phyloP scores from a whole-genome alignment of 192 early-diverging fungal species.

The Jimgerdemannia flammicorona region DNA sequence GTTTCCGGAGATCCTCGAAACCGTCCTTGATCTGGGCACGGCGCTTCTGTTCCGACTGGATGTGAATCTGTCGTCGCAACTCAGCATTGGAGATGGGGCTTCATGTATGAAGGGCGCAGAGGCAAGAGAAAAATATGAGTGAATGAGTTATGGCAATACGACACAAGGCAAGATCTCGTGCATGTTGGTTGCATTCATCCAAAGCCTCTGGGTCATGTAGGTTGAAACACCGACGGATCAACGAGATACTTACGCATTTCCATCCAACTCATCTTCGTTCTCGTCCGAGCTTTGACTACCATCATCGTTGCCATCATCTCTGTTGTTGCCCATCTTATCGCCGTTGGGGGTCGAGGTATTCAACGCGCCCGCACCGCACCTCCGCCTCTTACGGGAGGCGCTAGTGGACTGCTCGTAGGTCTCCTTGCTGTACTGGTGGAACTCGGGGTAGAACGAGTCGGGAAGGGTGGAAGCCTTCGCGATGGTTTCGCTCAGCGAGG shows the following conservation, averaged over 20 bases:
- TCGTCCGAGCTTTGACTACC: constrained; percentile 1
- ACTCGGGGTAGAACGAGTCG: constrained; percentile 35
- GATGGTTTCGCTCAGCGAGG: constrained; percentile 24
- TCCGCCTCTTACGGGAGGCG: constrained; percentile 27
- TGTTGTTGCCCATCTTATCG: constrained; percentile 2
- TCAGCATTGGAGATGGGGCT: constrained; percentile 12
- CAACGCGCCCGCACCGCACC: constrained; percentile 9
- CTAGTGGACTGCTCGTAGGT: constrained; percentile 27
- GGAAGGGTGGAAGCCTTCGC: constrained; percentile 31
- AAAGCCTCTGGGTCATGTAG: too few relatives aligned
- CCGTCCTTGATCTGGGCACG: constrained; percentile 36
- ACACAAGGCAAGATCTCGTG: background rate
- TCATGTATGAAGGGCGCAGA: background rate
- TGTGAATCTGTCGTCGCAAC: constrained; percentile 32
- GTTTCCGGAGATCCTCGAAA: too few relatives aligned
- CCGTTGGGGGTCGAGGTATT: background rate
- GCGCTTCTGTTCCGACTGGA: constrained; percentile 34
- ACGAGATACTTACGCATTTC: background rate
- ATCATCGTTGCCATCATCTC: background rate
- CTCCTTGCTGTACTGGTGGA: constrained; percentile 35
- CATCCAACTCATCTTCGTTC: constrained; percentile 4
- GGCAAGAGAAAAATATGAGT: background rate
- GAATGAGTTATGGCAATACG: background rate
- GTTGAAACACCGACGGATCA: background rate
- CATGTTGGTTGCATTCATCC: too few relatives aligned